Base-by-base conservation (phyloP, 345 rosid genomes). In the Camelina sativa region DNA sequence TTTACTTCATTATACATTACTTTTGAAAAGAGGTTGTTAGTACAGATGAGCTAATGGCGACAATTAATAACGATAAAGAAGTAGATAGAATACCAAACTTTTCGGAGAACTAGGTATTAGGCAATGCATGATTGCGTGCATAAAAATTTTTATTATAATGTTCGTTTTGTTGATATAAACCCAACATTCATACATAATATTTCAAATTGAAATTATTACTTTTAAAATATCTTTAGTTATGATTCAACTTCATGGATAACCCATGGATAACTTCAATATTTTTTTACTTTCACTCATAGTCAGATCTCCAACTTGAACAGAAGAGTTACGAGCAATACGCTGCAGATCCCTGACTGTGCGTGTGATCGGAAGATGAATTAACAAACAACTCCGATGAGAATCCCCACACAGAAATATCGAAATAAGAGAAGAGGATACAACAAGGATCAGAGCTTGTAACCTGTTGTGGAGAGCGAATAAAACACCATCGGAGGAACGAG, bases 291-390 rank as follows among this genome's bases (percentile, higher is more conserved):
- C 22, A 20, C 22, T 20, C 22, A 80, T 76, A 79, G 72, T 85
- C 44, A 90, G 76, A 78, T 84, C 84, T 71, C 97, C 97, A 12
- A 92, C 97, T 87, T 80, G 89, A 8, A 86, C 66, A 74, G 89
- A 76, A 67, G 59, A 74, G 78, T 92, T 87, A 69, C 93, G 88
- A 75, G 97, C 82, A 81, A 92, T 86, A 68, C 75, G 84, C 78
- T 89, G 99, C 93, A 95, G 88, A 81, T 95, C 99, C 97, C 99
- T 95, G 92, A 77, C 88, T 85, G 88, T 82, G 82, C 69, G 62
- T 63, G 25, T 53, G 76, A 48, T 76, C 15, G 56, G 17, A 16
- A 52, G 55, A 47, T 17, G 28, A 63, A 23, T 20, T 0, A 55
- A 62, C 38, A 0, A 55, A 62, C 38, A 44, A 22, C 76, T 54